These are phyloP conservation scores for Mucor circinelloides DNA, from an alignment of 371 early-diverging fungal species.

Conservation along the genomic window DNA sequence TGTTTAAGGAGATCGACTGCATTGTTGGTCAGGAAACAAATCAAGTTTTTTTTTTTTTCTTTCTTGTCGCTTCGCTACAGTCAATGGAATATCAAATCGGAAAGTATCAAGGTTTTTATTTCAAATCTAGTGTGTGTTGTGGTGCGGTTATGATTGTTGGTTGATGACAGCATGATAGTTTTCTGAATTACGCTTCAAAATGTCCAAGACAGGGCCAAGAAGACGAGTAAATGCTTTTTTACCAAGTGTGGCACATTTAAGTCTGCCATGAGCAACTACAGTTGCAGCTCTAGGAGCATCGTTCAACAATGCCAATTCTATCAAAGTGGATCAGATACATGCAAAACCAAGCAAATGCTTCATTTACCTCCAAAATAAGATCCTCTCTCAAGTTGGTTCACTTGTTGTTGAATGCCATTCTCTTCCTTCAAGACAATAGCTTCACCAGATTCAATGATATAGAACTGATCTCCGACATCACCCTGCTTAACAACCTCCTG, in stretches of 20 bases:
- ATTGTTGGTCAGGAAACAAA: slow-evolving; percentile 5
- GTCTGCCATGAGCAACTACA: slow-evolving; percentile 78
- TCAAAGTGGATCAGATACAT: neutral
- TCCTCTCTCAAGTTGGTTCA: slow-evolving; percentile 78
- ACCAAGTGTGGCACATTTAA: slow-evolving; percentile 90
- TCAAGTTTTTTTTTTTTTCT: neutral
- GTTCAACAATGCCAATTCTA: slow-evolving; percentile 88
- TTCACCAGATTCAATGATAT: slow-evolving; percentile 90
- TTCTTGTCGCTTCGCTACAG: too few species aligned
- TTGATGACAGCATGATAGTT: slow-evolving; percentile 63
- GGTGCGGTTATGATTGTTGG: slow-evolving; percentile 13
- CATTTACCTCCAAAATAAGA: slow-evolving; percentile 90
- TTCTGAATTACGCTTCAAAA: slow-evolving; percentile 84
- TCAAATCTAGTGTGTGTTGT: neutral
- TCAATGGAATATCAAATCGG: neutral
- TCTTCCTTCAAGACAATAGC: slow-evolving; percentile 76
- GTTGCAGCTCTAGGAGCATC: slow-evolving; percentile 92
- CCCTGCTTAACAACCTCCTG: slow-evolving; percentile 89
- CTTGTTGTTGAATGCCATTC: slow-evolving; percentile 73
- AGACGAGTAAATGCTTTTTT: slow-evolving; percentile 91
- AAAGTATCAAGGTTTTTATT: neutral
- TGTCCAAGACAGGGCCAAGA: slow-evolving; percentile 90
- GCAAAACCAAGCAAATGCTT: too few species aligned
- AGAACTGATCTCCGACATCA: slow-evolving; percentile 80
- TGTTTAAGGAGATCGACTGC: neutral